phyloP scores from a whole-genome alignment of 1,284 basidiomycete species.

The Heterobasidion occidentale region DNA sequence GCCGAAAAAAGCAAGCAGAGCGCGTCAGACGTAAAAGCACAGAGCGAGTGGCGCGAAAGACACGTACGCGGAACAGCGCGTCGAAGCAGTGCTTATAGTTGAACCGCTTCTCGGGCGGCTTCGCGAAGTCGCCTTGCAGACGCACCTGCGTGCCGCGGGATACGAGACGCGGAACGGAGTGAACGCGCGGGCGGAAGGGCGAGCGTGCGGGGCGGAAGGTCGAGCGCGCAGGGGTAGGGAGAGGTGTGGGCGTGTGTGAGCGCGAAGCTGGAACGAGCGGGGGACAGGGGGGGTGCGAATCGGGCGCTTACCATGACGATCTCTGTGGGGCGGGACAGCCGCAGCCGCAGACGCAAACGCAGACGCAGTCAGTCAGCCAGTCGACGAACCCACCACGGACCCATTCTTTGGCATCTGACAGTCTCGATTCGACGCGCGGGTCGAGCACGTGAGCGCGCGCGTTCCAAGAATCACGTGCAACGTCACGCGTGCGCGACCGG shows the following conservation, averaged over 20 bases:
- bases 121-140: constrained; percentile 84
- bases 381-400: too few species aligned
- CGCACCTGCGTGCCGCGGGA: constrained; percentile 32
- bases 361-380: not conserved
- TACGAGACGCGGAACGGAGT: constrained; percentile 3
- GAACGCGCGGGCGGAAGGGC: not conserved
- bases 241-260: constrained; percentile 3
- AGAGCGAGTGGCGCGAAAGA: not conserved
- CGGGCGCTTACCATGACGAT: constrained; percentile 55
- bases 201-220: not conserved
- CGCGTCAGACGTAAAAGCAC: not conserved
- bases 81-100: constrained; percentile 86
- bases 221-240: constrained; percentile 37
- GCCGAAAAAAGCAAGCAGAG: not conserved
- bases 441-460: too few species aligned
- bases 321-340: constrained; percentile 32
- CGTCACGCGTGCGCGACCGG: too few species aligned
- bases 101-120: constrained; percentile 75
- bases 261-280: not conserved
- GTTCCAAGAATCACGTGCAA: too few species aligned
- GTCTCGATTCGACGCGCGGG: too few species aligned
- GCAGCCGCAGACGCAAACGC: constrained; percentile 1
- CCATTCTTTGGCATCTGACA: too few species aligned
- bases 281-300: too few species aligned
- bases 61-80: constrained; percentile 68